Evolutionary conservation across 2,329 filamentous ascomycete genomes (phyloP), one percentile per base, ranked within the genome.

Genomic region (Talaromyces atroroseus): DNA sequence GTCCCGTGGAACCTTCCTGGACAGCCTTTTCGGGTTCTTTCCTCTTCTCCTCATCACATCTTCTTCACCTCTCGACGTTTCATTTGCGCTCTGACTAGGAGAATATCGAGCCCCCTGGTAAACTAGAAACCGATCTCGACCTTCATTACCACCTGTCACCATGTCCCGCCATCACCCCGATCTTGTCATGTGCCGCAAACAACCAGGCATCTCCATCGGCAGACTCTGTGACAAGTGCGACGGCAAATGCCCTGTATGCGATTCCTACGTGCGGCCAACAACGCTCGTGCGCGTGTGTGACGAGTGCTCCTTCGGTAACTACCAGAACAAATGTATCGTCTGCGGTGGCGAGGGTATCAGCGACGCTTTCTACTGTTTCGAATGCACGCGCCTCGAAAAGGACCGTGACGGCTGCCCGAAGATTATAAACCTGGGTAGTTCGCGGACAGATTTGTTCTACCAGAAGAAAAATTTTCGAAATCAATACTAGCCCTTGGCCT

Each of bases 181-280:
- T 80, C 87, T 99, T 65, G 94, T 99, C 67, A 97, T 97, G 92
- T 99, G 94, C 84, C 92, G 92, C 79, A 99, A 99, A 80, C 92
- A 96, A 74, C 82, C 92, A 59, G 94, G 94, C 77, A 96, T 97
- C 73, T 89, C 92, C 68, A 96, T 99, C 82, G 94, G 94, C 72
- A 92, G 94, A 57, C 89, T 99, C 71, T 99, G 94, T 82, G 94
- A 99, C 80, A 99, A 99, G 79, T 99, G 94, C 81, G 94, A 99
- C 78, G 94, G 94, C 75, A 99, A 99, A 80, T 99, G 94, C 70
- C 94, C 94, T 63, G 92, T 99, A 60, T 99, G 94, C 84, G 94
- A 99, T 74, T 95, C 90, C 60, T 99, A 99, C 82, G 94, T 99
- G 62, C 92, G 94, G 16, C 94, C 94, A 12, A 99, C 94, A 26